Conservation (phyloP, 106 monocot species). For the Allium cepa region DNA sequence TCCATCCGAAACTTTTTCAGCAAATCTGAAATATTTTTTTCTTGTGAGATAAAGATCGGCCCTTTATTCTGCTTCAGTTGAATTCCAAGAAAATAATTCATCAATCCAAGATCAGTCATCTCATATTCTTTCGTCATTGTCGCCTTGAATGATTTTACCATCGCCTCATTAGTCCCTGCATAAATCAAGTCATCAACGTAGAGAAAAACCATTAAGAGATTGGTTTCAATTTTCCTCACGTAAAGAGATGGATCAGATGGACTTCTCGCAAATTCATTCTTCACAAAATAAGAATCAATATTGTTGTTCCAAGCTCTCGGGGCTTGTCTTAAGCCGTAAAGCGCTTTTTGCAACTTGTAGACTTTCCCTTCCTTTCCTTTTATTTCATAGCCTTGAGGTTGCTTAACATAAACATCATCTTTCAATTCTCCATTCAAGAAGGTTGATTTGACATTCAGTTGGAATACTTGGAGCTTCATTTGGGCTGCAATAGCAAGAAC, state of each 20-base stretch:
- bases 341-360: background rate
- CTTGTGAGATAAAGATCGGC: background rate
- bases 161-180: background rate
- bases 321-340: background rate
- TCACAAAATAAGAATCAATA: background rate
- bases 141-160: background rate
- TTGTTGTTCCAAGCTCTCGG: background rate
- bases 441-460: background rate
- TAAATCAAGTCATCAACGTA: constrained; percentile 21
- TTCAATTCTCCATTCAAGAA: constrained; percentile 6
- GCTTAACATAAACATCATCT: background rate
- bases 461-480: background rate
- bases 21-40: constrained; percentile 1
- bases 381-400: background rate
- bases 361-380: constrained; percentile 5
- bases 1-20: background rate
- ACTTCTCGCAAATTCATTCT: constrained; percentile 1
- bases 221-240: background rate
- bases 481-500: background rate
- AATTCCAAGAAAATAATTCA: constrained; percentile 1
- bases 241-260: background rate
- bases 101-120: constrained; percentile 1
- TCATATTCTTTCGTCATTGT: background rate
- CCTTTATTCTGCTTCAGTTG: background rate
- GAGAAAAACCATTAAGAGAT: constrained; percentile 2